Base-by-base conservation (phyloP, 352 stramenopile species). In the Aphanomyces astaci region DNA sequence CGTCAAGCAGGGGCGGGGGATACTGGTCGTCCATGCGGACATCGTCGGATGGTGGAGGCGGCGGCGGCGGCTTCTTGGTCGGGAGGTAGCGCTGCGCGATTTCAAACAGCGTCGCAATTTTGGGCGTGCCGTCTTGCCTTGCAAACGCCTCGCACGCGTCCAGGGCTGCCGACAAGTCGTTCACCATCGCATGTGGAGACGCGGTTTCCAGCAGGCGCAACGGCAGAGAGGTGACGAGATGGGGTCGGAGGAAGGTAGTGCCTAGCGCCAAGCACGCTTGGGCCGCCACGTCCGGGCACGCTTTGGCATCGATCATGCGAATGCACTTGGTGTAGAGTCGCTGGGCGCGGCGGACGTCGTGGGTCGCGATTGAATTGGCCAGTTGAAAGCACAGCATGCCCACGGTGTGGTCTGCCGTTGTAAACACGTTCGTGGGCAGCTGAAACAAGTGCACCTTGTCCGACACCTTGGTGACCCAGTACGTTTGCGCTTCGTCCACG, bases 301-400 rank as follows among this genome's bases (percentile, higher is more conserved):
- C 51, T 4, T 22, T n/a, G 10, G 22, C 9, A 17, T 68, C 62
- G 17, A 68, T 45, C 9, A 68, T 43, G 3, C 28, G 43, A 5
- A 68, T 40, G 9, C 62, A 51, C 33, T 68, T 57, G 19, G 39
- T 31, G 17, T 60, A 68, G 13, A 68, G 62, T 22, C 25, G 46
- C 33, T 32, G 31, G 3, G 48, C 62, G 30, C 62, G 46, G 5
- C 13, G 13, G 13, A 32, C 17, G 19, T 68, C 62, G 11, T 10
- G 3, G 22, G 40, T 10, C 19, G 45, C 30, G n/a, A 59, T 59
- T 19, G 51, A 59, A 30, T 59, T 59, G 30, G 62, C 62, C 40
- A 68, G 31, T 17, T 68, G 25, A 22, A 60, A 52, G 27, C 62
- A 68, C 27, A 68, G 32, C 62, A 60, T 68, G 27, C 62, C 62